Conservation (phyloP, 1,284 basidiomycete species). For the Leccinum huronense region DNA sequence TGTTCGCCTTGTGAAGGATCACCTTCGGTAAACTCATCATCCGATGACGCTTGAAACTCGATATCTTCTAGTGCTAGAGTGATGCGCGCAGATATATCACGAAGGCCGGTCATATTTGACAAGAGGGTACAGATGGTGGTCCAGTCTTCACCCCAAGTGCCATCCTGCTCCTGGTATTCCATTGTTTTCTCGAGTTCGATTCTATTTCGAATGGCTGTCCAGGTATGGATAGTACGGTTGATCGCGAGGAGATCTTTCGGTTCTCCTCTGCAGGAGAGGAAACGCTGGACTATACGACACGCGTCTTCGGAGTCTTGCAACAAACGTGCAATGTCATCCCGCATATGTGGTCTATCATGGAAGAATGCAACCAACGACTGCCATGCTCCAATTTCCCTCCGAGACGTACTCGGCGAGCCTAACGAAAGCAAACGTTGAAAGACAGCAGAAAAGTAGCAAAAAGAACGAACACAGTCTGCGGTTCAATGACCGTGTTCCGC, state of each 20-base stretch:
- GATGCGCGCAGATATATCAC: constrained; percentile 59
- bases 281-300: constrained; percentile 76
- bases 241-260: constrained; percentile 65
- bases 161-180: constrained; percentile 43
- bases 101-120: constrained; percentile 54
- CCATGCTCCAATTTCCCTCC: constrained; percentile 68
- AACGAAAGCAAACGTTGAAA: constrained; percentile 14
- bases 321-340: constrained; percentile 61
- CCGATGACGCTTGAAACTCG: constrained; percentile 18
- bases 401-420: constrained; percentile 86
- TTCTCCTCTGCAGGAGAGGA: constrained; percentile 70
- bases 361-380: constrained; percentile 84
- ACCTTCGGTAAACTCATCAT: constrained; percentile 29
- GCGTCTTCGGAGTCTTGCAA: constrained; percentile 70
- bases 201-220: constrained; percentile 51
- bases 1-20: constrained; percentile 23
- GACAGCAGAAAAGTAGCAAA: constrained; percentile 4
- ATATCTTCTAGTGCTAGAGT: constrained; percentile 50
- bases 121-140: constrained; percentile 54
- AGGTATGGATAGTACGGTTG: constrained; percentile 57
- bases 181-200: constrained; percentile 56
- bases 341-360: constrained; percentile 59
- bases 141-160: constrained; percentile 48
- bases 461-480: constrained; percentile 69
- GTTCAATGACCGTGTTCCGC: constrained; percentile 76